Percentiles rank a stretch among this genome's conserved stretches.
phyloP scores from a whole-genome alignment of 768 basidiomycete species.

The Hygrophoropsis aurantiaca region DNA sequence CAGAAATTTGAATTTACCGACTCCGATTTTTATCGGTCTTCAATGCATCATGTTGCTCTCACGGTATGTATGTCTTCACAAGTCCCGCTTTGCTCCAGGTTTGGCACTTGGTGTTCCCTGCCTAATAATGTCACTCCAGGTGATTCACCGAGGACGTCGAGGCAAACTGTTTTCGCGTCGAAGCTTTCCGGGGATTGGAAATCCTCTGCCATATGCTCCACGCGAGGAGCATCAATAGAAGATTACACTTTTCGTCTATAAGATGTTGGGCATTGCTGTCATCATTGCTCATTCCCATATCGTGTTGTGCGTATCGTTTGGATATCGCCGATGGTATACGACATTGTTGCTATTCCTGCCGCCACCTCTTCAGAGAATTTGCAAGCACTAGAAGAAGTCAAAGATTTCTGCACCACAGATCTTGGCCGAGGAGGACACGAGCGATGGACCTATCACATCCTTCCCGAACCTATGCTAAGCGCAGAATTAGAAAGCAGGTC shows the following conservation, averaged over 20 bases:
- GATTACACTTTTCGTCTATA: conserved; percentile 2
- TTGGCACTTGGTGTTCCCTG: conserved; percentile 14
- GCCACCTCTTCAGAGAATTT: conserved; percentile 48
- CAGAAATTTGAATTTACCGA: conserved; percentile 10
- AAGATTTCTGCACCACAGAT: conserved; percentile 51
- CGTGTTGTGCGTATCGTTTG: neutral
- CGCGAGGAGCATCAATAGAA: conserved; percentile 10
- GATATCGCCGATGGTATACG: conserved; percentile 24
- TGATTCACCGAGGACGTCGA: conserved; percentile 7
- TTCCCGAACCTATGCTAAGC: conserved; percentile 40
- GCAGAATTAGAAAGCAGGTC: conserved; percentile 39
- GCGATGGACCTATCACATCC: conserved; percentile 53
- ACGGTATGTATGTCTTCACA: conserved; percentile 21
- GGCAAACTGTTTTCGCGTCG: conserved; percentile 14
- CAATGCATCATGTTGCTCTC: conserved; percentile 20
- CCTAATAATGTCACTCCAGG: conserved; percentile 24
- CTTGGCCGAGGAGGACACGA: conserved; percentile 51
- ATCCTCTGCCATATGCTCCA: conserved; percentile 17
- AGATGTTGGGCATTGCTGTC: conserved; percentile 4
- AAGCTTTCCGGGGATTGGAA: conserved; percentile 3
- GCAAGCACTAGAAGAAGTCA: conserved; percentile 52
- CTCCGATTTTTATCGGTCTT: conserved; percentile 11
- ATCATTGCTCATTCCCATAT: conserved; percentile 9
- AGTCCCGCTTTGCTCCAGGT: conserved; percentile 11
- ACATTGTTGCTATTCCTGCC: conserved; percentile 42